Conservation (phyloP, 495 filamentous ascomycete genomes). For the Podospora tetraspora region DNA sequence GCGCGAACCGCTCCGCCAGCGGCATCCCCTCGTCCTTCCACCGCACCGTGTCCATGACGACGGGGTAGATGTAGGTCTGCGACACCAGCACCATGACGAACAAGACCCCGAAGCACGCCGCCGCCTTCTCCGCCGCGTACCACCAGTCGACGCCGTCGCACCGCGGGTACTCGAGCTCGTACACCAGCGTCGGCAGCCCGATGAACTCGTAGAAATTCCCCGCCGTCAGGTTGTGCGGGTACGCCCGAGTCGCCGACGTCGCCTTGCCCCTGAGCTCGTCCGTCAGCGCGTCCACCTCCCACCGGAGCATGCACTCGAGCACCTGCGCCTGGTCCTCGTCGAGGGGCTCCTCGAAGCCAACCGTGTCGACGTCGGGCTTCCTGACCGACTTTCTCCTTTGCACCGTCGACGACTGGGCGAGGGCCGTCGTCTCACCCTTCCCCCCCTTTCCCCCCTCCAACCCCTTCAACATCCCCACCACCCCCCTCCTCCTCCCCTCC, state of each 20-base stretch:
- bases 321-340: conserved; percentile 53
- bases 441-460: conserved; percentile 27
- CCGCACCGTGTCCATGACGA: conserved; percentile 57
- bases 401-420: conserved; percentile 30
- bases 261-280: conserved; percentile 59
- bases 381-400: conserved; percentile 42
- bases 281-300: conserved; percentile 56
- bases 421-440: conserved; percentile 10
- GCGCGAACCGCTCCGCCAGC: conserved; percentile 51
- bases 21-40: conserved; percentile 61
- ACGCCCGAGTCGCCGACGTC: conserved; percentile 37
- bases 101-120: conserved; percentile 62
- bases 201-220: conserved; percentile 65
- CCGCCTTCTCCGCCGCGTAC: conserved; percentile 64
- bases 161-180: conserved; percentile 71
- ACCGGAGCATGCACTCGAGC: conserved; percentile 54
- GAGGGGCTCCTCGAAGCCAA: conserved; percentile 52
- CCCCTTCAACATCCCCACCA: conserved; percentile 33
- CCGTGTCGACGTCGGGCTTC: conserved; percentile 37
- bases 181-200: conserved; percentile 66
- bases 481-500: conserved; percentile 40
- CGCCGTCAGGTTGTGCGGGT: conserved; percentile 63
- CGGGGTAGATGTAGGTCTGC: conserved; percentile 56
- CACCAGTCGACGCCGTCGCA: conserved; percentile 62
- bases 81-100: conserved; percentile 58